Conservation (phyloP, 2,329 filamentous ascomycete species). For the Cercospora janseana region DNA sequence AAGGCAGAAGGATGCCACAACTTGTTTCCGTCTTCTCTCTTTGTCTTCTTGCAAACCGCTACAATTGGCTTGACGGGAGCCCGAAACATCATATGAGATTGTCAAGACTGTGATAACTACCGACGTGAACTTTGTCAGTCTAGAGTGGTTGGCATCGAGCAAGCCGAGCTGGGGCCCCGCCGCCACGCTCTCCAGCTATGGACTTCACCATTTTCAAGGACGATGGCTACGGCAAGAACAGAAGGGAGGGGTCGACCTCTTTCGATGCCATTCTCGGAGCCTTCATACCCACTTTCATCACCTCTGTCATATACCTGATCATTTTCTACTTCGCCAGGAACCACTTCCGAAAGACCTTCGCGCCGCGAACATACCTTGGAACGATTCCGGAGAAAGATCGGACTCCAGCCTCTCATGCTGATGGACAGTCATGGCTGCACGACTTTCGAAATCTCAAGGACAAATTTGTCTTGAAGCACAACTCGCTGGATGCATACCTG, state of each 20-base stretch:
- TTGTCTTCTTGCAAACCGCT: no score
- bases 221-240: slow-evolving; percentile 29
- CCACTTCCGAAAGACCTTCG: slow-evolving; percentile 35
- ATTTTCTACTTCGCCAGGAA: slow-evolving; percentile 35
- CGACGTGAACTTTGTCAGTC: not conserved
- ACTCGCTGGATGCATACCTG: slow-evolving; percentile 51
- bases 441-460: slow-evolving; percentile 47
- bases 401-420: slow-evolving; percentile 30
- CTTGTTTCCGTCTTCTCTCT: not conserved
- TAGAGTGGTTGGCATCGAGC: not conserved
- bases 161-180: not conserved
- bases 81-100: not conserved
- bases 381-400: slow-evolving; percentile 36
- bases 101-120: not conserved
- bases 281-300: slow-evolving; percentile 36
- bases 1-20: not conserved
- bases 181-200: slow-evolving; percentile 8
- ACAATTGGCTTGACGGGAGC: no score
- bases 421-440: slow-evolving; percentile 47
- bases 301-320: slow-evolving; percentile 32
- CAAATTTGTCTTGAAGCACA: slow-evolving; percentile 48
- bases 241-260: slow-evolving; percentile 32
- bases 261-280: slow-evolving; percentile 35
- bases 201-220: slow-evolving; percentile 21
- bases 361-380: slow-evolving; percentile 36